Conservation (phyloP, 805 yeast genomes). For the Komagataella pastoris region DNA sequence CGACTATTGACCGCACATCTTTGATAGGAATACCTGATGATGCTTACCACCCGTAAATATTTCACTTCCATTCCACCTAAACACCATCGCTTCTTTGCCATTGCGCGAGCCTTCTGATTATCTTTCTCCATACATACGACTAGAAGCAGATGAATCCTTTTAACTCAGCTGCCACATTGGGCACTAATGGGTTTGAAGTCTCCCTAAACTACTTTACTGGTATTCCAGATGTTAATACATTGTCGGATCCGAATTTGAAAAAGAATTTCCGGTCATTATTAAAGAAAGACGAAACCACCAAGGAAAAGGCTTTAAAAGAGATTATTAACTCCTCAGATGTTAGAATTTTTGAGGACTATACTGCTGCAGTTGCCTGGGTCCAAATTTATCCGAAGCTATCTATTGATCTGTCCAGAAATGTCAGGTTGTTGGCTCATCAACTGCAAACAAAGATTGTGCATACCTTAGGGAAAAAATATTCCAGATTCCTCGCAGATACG, state of each 20-base stretch:
- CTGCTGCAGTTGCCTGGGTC: slow-evolving; percentile 52
- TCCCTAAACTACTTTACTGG: slow-evolving; percentile 70
- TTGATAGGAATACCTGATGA: not conserved
- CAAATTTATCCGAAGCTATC: slow-evolving; percentile 75
- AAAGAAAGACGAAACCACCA: slow-evolving; percentile 76
- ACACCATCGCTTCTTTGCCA: not conserved
- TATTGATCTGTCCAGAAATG: slow-evolving; percentile 52
- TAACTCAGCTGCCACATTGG: slow-evolving; percentile 11
- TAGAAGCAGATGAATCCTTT: not conserved
- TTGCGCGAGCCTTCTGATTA: not conserved
- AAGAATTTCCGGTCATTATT: slow-evolving; percentile 63
- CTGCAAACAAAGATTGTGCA: slow-evolving; percentile 44
- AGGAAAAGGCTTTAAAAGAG: slow-evolving; percentile 64
- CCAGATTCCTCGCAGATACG: slow-evolving; percentile 56
- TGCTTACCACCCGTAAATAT: not conserved
- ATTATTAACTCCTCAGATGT: slow-evolving; percentile 19
- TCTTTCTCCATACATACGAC: not conserved
- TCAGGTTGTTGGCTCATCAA: slow-evolving; percentile 50
- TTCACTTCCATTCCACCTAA: not conserved
- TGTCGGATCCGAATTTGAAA: slow-evolving; percentile 31
- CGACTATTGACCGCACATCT: not conserved
- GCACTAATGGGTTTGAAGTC: slow-evolving; percentile 31
- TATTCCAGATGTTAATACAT: slow-evolving; percentile 50
- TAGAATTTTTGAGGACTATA: slow-evolving; percentile 27
- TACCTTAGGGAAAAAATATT: slow-evolving; percentile 37